Evolutionary conservation across 176 grass and related monocot species (phyloP), one percentile per base, ranked within the genome.

Genomic region (Aegilops bicornis): DNA sequence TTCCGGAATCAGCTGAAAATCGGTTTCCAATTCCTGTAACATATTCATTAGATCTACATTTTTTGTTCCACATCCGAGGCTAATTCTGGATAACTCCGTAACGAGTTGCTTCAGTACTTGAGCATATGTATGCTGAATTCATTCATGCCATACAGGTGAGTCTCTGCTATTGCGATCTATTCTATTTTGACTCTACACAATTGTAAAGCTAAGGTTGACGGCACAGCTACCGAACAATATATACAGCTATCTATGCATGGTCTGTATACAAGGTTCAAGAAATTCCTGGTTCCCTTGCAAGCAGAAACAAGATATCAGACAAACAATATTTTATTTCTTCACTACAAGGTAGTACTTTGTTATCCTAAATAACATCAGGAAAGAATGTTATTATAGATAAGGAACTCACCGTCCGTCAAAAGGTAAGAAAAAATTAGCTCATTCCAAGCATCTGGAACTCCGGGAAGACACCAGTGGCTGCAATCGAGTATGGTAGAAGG

Each of bases 381-480:
- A 73, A 82, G 31, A 69, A 32, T 78, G n/a, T 13, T 42, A 82
- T 42, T 11, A n/a, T 40, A 68, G 81, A 72, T 52, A 62, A 77
- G 45, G 24, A 89, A 81, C 82, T 89, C 63, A 96, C 97, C 90
- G 43, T 96, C 87, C 0, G 82, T 89, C 69, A 94, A 83, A 61
- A 98, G 89, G 67, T 96, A 89, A 2, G 92, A 98, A 79, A 98
- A 92, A 29, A 98, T 87, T 48, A 98, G 88, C 74, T 98, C 93
- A 67, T 95, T 98, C 96, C 96, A 98, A 54, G 90, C 88, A 93
- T 95, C 91, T 66, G 93, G 96, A 36, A 98, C 90, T 63, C 96
- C 93, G 24, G 96, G 96, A 63, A 98, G 89, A 75, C 96, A 98
- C 96, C 96, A 95, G 79, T 98, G 96, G 79, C 93, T 98, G 84